Evolutionary conservation across 169 alveolate genomes (phyloP).

Genomic region (Cryptosporidium xiaoi): DNA sequence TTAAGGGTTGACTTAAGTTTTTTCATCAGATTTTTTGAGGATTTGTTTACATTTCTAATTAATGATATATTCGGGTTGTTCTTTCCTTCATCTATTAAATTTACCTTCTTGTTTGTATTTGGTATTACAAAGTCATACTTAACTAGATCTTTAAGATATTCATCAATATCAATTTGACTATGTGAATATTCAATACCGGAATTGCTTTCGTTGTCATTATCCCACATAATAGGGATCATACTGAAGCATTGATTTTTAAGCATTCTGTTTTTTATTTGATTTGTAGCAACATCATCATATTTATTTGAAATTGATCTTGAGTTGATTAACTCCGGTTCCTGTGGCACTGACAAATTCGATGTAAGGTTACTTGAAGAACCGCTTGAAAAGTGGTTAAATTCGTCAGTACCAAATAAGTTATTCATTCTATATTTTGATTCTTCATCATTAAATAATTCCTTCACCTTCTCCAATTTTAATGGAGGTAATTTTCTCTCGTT

Average conservation of each 20-base stretch:
- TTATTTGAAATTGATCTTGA: constrained; percentile 25
- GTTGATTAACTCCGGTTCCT: constrained; percentile 36
- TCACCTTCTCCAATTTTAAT: constrained; percentile 28
- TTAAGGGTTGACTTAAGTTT: constrained; percentile 10
- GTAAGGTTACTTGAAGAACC: constrained; percentile 27
- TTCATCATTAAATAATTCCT: constrained; percentile 46
- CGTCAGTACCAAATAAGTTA: constrained; percentile 6
- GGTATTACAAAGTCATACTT: constrained; percentile 11
- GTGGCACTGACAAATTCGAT: constrained; percentile 38
- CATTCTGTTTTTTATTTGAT: constrained; percentile 59
- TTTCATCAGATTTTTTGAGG: constrained; percentile 35
- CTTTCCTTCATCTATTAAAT: constrained; percentile 19
- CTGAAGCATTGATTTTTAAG: constrained; percentile 38
- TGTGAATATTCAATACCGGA: background rate
- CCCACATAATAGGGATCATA: background rate
- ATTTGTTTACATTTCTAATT: constrained; percentile 1
- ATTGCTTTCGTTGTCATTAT: background rate
- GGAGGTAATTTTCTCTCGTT: constrained; percentile 29
- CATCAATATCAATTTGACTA: constrained; percentile 22
- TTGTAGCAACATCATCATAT: constrained; percentile 32
- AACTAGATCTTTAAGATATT: background rate
- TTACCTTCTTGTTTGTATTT: background rate
- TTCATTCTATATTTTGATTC: constrained; percentile 11
- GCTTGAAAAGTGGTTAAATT: constrained; percentile 10
- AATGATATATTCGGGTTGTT: constrained; percentile 1